Conservation (phyloP, 2,329 filamentous ascomycete species). For the Xylariomycetidae sp. region DNA sequence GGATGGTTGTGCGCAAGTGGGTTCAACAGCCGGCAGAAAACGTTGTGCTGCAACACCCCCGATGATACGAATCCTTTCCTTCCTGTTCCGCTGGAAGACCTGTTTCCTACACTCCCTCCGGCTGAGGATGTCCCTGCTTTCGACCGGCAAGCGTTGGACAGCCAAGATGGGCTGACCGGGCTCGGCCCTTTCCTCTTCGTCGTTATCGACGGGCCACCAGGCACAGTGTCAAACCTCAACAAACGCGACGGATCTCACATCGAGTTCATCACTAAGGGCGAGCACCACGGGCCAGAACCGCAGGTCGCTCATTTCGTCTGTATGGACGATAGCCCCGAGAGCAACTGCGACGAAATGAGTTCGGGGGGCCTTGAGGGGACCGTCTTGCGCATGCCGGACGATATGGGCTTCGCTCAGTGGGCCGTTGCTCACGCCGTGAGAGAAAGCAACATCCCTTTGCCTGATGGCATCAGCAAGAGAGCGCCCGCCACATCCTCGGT, state of each 20-base stretch:
- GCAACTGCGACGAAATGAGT: conserved; percentile 33
- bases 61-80: conserved; percentile 25
- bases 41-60: conserved; percentile 27
- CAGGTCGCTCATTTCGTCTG: conserved; percentile 33
- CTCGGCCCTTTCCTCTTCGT: conserved; percentile 26
- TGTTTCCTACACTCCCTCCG: conserved; percentile 29
- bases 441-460: conserved; percentile 17
- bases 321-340: conserved; percentile 25
- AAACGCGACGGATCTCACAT: conserved; percentile 39
- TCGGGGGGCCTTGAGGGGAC: conserved; percentile 31
- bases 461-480: conserved; percentile 13
- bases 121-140: conserved; percentile 24
- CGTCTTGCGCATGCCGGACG: conserved; percentile 33
- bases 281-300: conserved; percentile 18
- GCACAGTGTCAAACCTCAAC: conserved; percentile 28
- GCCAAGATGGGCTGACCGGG: conserved; percentile 23
- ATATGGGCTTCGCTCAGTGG: conserved; percentile 34
- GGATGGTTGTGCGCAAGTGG: conserved; percentile 20
- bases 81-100: conserved; percentile 29
- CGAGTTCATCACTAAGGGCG: conserved; percentile 33
- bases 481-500: conserved; percentile 12
- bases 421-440: conserved; percentile 30
- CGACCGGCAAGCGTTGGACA: too few relatives aligned
- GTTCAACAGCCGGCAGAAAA: conserved; percentile 22
- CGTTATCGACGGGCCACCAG: conserved; percentile 27